phyloP scores from a whole-genome alignment of 257 asterid genomes.

The Solanum pinnatisectum region DNA sequence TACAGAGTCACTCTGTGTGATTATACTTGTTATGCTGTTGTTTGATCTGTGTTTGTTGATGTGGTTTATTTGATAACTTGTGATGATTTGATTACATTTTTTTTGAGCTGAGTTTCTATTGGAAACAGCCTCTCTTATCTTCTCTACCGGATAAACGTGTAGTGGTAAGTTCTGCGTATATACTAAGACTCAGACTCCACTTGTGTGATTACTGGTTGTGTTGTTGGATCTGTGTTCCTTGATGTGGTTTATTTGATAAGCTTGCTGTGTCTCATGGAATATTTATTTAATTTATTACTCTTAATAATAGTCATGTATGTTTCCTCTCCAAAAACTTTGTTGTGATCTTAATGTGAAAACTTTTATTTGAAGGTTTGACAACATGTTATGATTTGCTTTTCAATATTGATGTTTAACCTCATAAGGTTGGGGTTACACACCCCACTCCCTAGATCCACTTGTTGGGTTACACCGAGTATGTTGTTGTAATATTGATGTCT shows the following conservation, averaged over 20 bases:
- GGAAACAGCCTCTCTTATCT: background rate
- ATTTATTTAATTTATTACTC: background rate
- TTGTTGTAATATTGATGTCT: background rate
- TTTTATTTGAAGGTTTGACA: background rate
- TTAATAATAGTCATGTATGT: too few relatives aligned
- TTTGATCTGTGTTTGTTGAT: background rate
- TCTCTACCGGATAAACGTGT: background rate
- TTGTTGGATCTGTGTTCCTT: background rate
- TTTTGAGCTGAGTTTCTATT: background rate
- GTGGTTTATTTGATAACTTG: background rate
- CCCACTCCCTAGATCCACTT: background rate
- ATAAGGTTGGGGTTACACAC: background rate
- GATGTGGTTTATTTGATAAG: background rate
- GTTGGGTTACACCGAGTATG: too few relatives aligned
- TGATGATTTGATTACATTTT: background rate
- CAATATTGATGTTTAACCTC: background rate
- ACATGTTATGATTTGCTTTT: background rate
- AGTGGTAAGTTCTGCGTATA: fast-evolving
- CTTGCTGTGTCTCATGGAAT: background rate
- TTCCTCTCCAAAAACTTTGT: background rate
- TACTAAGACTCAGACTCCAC: background rate
- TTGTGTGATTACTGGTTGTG: background rate
- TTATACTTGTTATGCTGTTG: background rate
- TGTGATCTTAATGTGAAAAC: background rate
- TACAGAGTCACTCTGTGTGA: too few relatives aligned